Evolutionary conservation across 108 stramenopile genomes (phyloP), one percentile per base, ranked within the genome.

Genomic region (Cylindrotheca closterium): DNA sequence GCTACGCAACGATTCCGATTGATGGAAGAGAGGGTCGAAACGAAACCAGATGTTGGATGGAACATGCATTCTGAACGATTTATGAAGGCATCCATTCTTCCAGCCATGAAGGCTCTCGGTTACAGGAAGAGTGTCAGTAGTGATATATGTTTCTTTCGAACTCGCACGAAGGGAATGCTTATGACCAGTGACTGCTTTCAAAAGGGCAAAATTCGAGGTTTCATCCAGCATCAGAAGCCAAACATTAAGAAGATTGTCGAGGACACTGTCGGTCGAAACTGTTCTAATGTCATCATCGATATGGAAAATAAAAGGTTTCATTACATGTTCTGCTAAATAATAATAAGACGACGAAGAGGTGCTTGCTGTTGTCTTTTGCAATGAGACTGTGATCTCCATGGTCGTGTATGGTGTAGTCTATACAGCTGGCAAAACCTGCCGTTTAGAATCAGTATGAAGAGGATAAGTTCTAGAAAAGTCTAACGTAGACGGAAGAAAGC

Each of bases 1-100:
- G 61, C 78, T 17, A 77, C 76, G 15, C 54, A 77, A 51, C 66
- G 84, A 18, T 85, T 85, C 53, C 5, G n/a, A 2, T 55, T 69
- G 0, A 12, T 85, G 15, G 75, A 81, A 25, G 47, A 73, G 2
- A n/a, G 68, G 4, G 68, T 60, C n/a, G 5, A 42, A 19, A 51
- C 47, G 15, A 1, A 19, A 15, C 48, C 61, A 19, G 51, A 63
- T 37, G 63, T 65, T 4, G 78, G 78, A 12, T 65, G 31, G 22
- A 62, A 29, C 3, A 55, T 79, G 68, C 78, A 79, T 56, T 57
- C 58, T 0, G 78, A 79, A 32, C 63, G 68, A 45, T 79, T 79
- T 32, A 19, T 79, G 26, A 56, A 71, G 2, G 28, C 27, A 2
- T 68, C 59, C 5, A 58, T 79, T 19, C 51, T 74, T 57, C 68